These are phyloP conservation scores for Magnaporthales sp. DNA, from an alignment of 2,329 filamentous ascomycete species.

Conservation along the genomic window DNA sequence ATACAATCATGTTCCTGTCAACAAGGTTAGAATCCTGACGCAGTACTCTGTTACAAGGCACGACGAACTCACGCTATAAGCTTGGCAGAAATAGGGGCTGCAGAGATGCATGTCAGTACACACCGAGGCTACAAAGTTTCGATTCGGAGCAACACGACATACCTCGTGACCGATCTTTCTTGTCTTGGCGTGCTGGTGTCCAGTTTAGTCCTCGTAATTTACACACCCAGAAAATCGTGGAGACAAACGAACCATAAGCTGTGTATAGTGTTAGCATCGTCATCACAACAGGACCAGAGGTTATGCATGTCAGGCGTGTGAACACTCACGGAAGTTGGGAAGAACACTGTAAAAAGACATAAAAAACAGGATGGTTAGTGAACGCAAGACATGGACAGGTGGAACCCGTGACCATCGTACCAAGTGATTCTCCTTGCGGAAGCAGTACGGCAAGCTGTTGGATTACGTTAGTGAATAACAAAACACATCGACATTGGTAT, in stretches of 20 bases:
- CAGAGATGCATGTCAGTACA: not conserved
- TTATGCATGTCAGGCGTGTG: not conserved
- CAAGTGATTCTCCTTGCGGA: constrained; percentile 15
- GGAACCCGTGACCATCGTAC: not conserved
- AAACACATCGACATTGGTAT: not conserved
- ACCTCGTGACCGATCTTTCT: constrained; percentile 58
- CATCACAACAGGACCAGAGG: not conserved
- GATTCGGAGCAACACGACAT: not conserved
- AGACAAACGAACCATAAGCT: constrained; percentile 6
- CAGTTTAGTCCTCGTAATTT: constrained; percentile 63
- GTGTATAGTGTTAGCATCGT: not conserved
- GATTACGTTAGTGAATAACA: not conserved
- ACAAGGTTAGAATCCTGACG: constrained; percentile 55
- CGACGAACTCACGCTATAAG: constrained; percentile 88
- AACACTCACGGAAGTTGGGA: constrained; percentile 6
- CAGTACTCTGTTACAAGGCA: not conserved
- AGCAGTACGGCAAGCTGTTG: constrained; percentile 13
- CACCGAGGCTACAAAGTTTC: not conserved
- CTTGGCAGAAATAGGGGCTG: constrained; percentile 93
- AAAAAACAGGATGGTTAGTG: not conserved
- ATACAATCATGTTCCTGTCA: constrained; percentile 4
- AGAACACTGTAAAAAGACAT: not conserved
- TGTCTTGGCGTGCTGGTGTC: constrained; percentile 93
- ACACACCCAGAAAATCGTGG: not conserved
- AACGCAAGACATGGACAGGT: not conserved